A percentile compares a stretch with the other conserved stretches of the same genome.
phyloP scores from a whole-genome alignment of 208 protist genomes.

The Leishmania major region DNA sequence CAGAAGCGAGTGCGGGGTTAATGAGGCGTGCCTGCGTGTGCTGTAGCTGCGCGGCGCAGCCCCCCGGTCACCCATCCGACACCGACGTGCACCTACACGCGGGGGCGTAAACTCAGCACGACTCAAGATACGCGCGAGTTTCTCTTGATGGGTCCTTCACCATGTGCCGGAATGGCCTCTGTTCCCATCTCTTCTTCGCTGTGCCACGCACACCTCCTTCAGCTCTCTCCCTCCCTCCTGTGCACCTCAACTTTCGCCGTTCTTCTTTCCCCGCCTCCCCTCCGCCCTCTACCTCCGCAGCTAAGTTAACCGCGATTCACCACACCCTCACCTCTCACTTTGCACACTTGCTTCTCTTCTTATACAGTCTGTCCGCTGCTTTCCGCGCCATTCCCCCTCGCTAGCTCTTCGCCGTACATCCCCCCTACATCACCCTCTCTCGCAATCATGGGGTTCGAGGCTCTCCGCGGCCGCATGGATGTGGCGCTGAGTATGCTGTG shows the following conservation, averaged over 20 bases:
- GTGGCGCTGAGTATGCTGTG: constrained; percentile 48
- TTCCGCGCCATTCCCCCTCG: not conserved
- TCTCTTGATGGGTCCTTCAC: not conserved
- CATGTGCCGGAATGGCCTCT: not conserved
- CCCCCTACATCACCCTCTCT: constrained; percentile 4
- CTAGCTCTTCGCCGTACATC: not conserved
- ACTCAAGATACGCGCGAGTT: not conserved
- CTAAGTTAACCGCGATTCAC: not conserved
- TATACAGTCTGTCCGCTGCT: not conserved
- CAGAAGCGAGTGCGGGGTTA: not conserved
- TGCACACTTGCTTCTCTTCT: constrained; percentile 1
- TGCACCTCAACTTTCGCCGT: not conserved
- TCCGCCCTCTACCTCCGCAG: not conserved
- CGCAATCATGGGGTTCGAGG: constrained; percentile 57
- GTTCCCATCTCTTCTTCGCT: not conserved
- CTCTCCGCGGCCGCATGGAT: constrained; percentile 40
- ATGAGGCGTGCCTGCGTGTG: not conserved
- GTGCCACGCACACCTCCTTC: not conserved
- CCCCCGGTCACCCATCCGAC: not conserved
- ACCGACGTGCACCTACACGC: not conserved
- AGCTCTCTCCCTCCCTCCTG: not conserved
- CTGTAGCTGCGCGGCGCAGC: not conserved
- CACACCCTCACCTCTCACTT: not conserved
- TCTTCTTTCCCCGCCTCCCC: not conserved
- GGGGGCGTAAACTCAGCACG: not conserved